Percentiles rank a stretch among this genome's conserved stretches.
Conservation (phyloP, 2,329 filamentous ascomycete species). For the Ascochyta clinopodiicola region DNA sequence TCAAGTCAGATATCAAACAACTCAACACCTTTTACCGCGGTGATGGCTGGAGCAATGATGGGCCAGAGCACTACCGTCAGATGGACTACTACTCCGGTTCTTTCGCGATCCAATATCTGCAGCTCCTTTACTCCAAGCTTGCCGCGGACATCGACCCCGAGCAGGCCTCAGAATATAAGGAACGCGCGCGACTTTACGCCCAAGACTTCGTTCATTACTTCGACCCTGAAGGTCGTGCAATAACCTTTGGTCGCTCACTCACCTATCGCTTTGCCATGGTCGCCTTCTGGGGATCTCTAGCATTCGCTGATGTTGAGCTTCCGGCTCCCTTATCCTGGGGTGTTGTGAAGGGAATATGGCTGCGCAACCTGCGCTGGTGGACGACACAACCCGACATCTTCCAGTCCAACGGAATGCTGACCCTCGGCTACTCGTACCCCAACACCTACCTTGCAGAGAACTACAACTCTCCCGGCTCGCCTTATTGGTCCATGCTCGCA, state of each 20-base stretch:
- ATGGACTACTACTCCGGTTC: slow-evolving; percentile 88
- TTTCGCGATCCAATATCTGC: slow-evolving; percentile 81
- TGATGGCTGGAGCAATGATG: slow-evolving; percentile 82
- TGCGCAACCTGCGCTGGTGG: slow-evolving; percentile 82
- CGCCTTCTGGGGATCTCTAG: slow-evolving; percentile 81
- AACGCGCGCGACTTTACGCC: slow-evolving; percentile 70
- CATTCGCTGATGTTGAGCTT: slow-evolving; percentile 76
- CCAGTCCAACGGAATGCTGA: slow-evolving; percentile 75
- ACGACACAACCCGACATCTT: slow-evolving; percentile 77
- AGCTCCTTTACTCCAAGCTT: slow-evolving; percentile 77
- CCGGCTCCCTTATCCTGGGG: slow-evolving; percentile 77
- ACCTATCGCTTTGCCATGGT: slow-evolving; percentile 86
- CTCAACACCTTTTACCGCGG: slow-evolving; percentile 83
- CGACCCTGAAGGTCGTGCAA: slow-evolving; percentile 71
- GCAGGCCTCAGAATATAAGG: slow-evolving; percentile 72
- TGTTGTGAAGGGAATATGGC: slow-evolving; percentile 76
- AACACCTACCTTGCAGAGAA: slow-evolving; percentile 85
- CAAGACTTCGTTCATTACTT: slow-evolving; percentile 79
- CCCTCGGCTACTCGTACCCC: slow-evolving; percentile 77
- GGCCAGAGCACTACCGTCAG: slow-evolving; percentile 77
- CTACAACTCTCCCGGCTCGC: slow-evolving; percentile 76
- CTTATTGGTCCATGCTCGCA: slow-evolving; percentile 81
- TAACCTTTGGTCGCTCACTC: slow-evolving; percentile 78
- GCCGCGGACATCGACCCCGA: slow-evolving; percentile 69
- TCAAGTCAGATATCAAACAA: slow-evolving; percentile 78